Evolutionary conservation across 805 yeast species (phyloP).

Genomic region (Clavispora asparagi): DNA sequence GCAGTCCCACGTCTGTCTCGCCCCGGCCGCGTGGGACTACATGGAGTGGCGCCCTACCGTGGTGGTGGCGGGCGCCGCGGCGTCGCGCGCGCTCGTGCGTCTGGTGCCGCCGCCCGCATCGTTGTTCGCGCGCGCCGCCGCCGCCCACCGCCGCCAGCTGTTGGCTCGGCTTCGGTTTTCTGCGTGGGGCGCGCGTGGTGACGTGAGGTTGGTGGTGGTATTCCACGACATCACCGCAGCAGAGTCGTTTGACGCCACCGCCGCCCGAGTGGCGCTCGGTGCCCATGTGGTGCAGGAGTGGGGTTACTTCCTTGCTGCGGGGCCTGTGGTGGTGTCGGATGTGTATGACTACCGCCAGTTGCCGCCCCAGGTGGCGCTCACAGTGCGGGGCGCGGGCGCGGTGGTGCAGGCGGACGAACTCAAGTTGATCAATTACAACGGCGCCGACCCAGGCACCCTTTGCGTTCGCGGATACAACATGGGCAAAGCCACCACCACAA

Average conservation of each 20-base stretch:
- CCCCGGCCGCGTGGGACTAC: conserved; percentile 10
- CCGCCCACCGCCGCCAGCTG: conserved; percentile 31
- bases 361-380: conserved; percentile 15
- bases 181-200: conserved; percentile 13
- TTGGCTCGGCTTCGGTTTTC: conserved; percentile 49
- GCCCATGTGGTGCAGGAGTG: conserved; percentile 50
- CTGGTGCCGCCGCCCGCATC: background rate
- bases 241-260: conserved; percentile 26
- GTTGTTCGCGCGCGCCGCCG: background rate
- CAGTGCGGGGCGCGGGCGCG: conserved; percentile 46
- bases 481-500: conserved; percentile 40
- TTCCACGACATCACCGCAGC: conserved; percentile 21
- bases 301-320: conserved; percentile 42
- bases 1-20: conserved; percentile 20
- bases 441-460: conserved; percentile 42
- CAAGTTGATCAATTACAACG: conserved; percentile 38
- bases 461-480: conserved; percentile 61
- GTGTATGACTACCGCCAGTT: conserved; percentile 56
- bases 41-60: conserved; percentile 11
- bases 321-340: conserved; percentile 57
- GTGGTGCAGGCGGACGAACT: conserved; percentile 56
- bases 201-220: conserved; percentile 40
- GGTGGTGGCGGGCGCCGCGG: conserved; percentile 2
- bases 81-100: background rate
- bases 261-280: conserved; percentile 41